These are phyloP conservation scores for Solanum hybrid DNA, from an alignment of 305 asterid genomes.

Conservation along the genomic window DNA sequence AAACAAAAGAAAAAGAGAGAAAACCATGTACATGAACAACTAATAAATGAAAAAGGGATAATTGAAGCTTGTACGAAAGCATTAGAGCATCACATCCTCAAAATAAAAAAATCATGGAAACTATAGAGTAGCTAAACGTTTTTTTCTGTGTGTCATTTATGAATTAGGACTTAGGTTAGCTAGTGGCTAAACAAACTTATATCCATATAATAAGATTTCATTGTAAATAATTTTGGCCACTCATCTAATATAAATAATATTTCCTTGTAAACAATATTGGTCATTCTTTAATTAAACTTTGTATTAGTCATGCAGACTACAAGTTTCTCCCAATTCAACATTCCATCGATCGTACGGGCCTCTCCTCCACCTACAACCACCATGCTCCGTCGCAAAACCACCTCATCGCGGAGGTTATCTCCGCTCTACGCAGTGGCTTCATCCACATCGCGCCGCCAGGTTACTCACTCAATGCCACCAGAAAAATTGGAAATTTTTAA, in stretches of 20 bases:
- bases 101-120: not conserved
- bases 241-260: not conserved
- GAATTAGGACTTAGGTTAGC: not conserved
- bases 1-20: not conserved
- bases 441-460: too few relatives aligned
- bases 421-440: too few relatives aligned
- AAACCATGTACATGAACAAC: not conserved
- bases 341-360: too few relatives aligned
- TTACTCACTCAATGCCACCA: too few relatives aligned
- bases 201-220: not conserved
- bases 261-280: too few relatives aligned
- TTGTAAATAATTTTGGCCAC: not conserved
- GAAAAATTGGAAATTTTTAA: too few relatives aligned
- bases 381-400: too few relatives aligned
- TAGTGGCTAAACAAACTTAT: not conserved
- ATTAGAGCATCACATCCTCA: not conserved
- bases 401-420: too few relatives aligned
- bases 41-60: not conserved
- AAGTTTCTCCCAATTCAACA: too few relatives aligned
- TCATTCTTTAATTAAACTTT: too few relatives aligned
- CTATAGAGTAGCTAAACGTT: not conserved
- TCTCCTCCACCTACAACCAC: too few relatives aligned
- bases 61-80: not conserved
- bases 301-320: too few relatives aligned
- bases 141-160: not conserved